phyloP scores from a whole-genome alignment of 1,284 basidiomycete genomes.

The Kwoniella shivajii region DNA sequence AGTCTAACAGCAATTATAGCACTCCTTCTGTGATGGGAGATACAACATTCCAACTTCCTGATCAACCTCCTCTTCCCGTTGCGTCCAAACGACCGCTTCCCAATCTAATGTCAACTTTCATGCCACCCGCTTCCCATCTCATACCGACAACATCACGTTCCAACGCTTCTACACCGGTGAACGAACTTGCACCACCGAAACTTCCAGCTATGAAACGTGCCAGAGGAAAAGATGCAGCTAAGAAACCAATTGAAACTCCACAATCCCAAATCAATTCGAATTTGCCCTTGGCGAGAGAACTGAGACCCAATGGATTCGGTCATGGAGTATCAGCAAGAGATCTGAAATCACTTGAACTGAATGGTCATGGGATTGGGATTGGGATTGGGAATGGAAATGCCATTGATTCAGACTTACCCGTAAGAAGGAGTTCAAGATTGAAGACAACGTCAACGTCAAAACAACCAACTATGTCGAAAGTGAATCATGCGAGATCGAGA shows the following conservation, averaged over 20 bases:
- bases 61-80: slow-evolving; percentile 18
- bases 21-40: slow-evolving; percentile 40
- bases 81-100: slow-evolving; percentile 38
- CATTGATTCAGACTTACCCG: slow-evolving; percentile 19
- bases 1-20: slow-evolving; percentile 18
- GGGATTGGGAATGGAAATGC: not conserved
- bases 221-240: slow-evolving; percentile 30
- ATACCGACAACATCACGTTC: slow-evolving; percentile 25
- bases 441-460: slow-evolving; percentile 24
- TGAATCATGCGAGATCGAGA: slow-evolving; percentile 10
- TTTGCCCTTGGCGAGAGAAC: slow-evolving; percentile 15
- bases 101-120: slow-evolving; percentile 34
- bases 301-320: slow-evolving; percentile 27
- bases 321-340: slow-evolving; percentile 31
- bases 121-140: slow-evolving; percentile 19
- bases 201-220: slow-evolving; percentile 52
- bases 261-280: slow-evolving; percentile 14
- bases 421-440: slow-evolving; percentile 44
- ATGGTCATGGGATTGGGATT: slow-evolving; percentile 23
- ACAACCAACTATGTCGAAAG: slow-evolving; percentile 11
- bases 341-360: slow-evolving; percentile 34
- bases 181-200: slow-evolving; percentile 27
- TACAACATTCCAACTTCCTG: slow-evolving; percentile 40
- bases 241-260: slow-evolving; percentile 29
- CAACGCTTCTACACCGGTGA: slow-evolving; percentile 30